Percentiles rank a stretch among this genome's conserved stretches.
Evolutionary conservation across 1,139 yeast species (phyloP).

Genomic region (Protomyces inundatus): DNA sequence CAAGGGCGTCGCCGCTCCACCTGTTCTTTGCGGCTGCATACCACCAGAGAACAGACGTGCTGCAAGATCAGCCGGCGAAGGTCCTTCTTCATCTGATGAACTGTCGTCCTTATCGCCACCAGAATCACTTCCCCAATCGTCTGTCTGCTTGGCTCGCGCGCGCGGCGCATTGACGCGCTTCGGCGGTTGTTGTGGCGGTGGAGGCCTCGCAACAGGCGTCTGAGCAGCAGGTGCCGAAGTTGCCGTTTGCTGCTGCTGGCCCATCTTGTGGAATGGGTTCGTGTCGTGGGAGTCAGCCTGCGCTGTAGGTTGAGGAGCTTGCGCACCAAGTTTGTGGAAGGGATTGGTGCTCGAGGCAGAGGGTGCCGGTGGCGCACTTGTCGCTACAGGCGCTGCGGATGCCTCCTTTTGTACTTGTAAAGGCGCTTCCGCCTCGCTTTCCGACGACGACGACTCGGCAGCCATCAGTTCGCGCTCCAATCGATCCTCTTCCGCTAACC

Average conservation of each 20-base stretch:
- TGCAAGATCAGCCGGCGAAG: conserved; percentile 23
- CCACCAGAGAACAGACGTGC: conserved; percentile 21
- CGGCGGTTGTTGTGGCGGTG: background rate
- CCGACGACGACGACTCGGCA: conserved; percentile 38
- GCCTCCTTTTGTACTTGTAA: background rate
- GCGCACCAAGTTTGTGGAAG: background rate
- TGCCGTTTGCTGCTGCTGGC: conserved; percentile 6
- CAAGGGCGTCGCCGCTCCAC: conserved; percentile 17
- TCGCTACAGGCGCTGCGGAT: background rate
- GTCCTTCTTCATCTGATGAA: conserved; percentile 23
- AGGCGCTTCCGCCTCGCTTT: conserved; percentile 26
- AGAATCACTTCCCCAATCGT: conserved; percentile 19
- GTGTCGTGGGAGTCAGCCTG: background rate
- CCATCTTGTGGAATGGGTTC: conserved; percentile 24
- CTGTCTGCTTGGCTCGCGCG: conserved; percentile 1
- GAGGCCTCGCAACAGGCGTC: conserved; percentile 22
- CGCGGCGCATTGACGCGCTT: conserved; percentile 14
- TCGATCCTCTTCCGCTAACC: conserved; percentile 41
- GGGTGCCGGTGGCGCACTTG: conserved; percentile 10
- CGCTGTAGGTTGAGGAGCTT: background rate
- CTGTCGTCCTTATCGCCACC: conserved; percentile 7
- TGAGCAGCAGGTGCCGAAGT: conserved; percentile 31
- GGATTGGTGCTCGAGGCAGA: conserved; percentile 3
- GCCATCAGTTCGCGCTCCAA: conserved; percentile 41
- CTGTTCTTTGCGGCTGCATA: conserved; percentile 17